Evolutionary conservation across 2,329 filamentous ascomycete species (phyloP).

Genomic region (Trichoderma koningiopsis): DNA sequence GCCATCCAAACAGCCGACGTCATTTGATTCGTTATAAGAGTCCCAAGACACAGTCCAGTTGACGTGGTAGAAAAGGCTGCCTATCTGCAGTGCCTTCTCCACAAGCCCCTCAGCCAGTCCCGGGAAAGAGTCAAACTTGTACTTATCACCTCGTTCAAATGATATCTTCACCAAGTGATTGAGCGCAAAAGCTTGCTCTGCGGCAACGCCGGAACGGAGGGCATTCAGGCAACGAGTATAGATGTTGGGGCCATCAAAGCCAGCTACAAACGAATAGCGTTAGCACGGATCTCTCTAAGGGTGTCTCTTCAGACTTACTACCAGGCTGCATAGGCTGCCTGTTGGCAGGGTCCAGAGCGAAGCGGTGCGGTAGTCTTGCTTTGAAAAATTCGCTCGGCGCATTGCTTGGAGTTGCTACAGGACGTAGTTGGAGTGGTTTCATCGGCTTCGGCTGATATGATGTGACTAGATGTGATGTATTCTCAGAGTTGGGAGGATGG

Average conservation of each 20-base stretch:
- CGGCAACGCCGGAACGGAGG: constrained; percentile 74
- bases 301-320: constrained; percentile 51
- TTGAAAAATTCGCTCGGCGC: constrained; percentile 65
- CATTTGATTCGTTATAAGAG: constrained; percentile 53
- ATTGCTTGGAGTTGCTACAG: constrained; percentile 74
- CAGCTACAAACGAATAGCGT: constrained; percentile 40
- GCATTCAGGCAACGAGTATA: constrained; percentile 87
- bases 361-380: constrained; percentile 47
- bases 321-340: constrained; percentile 60
- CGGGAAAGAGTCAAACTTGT: constrained; percentile 89
- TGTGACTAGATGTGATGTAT: constrained; percentile 62
- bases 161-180: constrained; percentile 96
- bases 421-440: constrained; percentile 68
- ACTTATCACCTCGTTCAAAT: constrained; percentile 91
- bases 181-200: constrained; percentile 89
- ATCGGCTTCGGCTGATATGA: constrained; percentile 68
- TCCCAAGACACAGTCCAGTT: constrained; percentile 78
- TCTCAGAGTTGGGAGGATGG: constrained; percentile 58
- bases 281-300: background rate
- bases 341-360: constrained; percentile 35
- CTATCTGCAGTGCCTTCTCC: constrained; percentile 79
- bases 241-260: constrained; percentile 80
- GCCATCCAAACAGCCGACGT: constrained; percentile 49
- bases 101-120: constrained; percentile 85
- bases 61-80: constrained; percentile 77